phyloP scores from a whole-genome alignment of 345 rosid species.

The Sonneratia caseolaris region DNA sequence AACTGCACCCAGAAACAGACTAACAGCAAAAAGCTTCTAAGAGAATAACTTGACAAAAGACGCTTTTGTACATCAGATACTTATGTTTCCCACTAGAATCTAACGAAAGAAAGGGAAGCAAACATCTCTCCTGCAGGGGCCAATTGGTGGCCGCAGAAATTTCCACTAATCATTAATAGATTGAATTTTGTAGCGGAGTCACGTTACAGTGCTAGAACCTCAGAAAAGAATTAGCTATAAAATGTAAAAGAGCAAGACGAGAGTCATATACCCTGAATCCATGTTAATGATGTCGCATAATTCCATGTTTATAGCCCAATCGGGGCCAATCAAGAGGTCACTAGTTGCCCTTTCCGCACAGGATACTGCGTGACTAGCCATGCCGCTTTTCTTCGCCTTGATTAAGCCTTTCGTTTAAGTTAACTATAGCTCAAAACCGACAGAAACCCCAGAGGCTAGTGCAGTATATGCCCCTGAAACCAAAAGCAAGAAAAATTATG shows the following conservation, averaged over 20 bases:
- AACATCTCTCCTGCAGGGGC: background rate
- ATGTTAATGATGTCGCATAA: constrained; percentile 81
- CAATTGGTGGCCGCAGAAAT: background rate
- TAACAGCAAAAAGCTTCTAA: background rate
- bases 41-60: background rate
- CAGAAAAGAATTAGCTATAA: no score
- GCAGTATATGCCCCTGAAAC: background rate
- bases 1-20: background rate
- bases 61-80: background rate
- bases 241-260: constrained; percentile 1
- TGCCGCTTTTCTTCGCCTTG: constrained; percentile 16
- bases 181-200: background rate
- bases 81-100: background rate
- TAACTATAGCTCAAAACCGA: background rate
- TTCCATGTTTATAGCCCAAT: constrained; percentile 94
- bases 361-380: constrained; percentile 70
- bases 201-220: background rate
- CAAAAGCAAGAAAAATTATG: background rate
- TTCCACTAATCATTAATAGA: background rate
- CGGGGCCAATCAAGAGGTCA: constrained; percentile 85
- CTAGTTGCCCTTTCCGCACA: constrained; percentile 95
- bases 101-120: background rate
- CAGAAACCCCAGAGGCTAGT: background rate
- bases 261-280: constrained; percentile 64
- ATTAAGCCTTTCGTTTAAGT: background rate